A percentile compares a stretch with the other conserved stretches of the same genome.
Evolutionary conservation across 139 green algal genomes (phyloP).

Genomic region (Coelastrella sp.): DNA sequence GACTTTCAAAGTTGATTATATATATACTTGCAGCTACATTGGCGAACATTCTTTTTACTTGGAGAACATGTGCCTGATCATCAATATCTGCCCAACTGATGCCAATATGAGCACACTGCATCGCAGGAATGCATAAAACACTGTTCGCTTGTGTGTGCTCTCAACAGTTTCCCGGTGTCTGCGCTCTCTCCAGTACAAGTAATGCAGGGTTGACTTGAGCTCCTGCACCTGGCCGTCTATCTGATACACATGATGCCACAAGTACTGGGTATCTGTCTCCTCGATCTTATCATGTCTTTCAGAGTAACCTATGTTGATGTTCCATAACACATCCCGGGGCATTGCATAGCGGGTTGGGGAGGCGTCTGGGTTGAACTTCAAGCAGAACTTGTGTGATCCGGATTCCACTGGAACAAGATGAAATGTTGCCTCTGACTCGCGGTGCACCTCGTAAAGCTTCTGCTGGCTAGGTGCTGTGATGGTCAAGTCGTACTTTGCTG

Average conservation of each 20-base stretch:
- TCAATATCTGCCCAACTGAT: slow-evolving; percentile 55
- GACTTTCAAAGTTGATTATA: too few species aligned
- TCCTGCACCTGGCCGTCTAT: slow-evolving; percentile 66
- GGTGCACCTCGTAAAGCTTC: slow-evolving; percentile 51
- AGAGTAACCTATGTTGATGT: slow-evolving; percentile 62
- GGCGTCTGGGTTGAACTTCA: slow-evolving; percentile 49
- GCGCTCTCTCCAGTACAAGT: slow-evolving; percentile 72
- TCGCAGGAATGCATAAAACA: slow-evolving; percentile 59
- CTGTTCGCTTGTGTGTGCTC: slow-evolving; percentile 59
- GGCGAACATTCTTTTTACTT: neutral
- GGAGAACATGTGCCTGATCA: slow-evolving; percentile 57
- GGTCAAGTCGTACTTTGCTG: slow-evolving; percentile 55
- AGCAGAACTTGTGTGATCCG: slow-evolving; percentile 66
- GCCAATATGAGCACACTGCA: slow-evolving; percentile 46
- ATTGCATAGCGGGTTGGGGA: slow-evolving; percentile 12
- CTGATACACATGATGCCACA: slow-evolving; percentile 66
- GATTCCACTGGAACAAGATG: slow-evolving; percentile 68
- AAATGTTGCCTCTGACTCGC: slow-evolving; percentile 58
- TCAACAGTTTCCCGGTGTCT: slow-evolving; percentile 67
- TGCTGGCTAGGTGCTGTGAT: slow-evolving; percentile 49
- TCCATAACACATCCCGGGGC: slow-evolving; percentile 59
- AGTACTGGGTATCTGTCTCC: slow-evolving; percentile 64
- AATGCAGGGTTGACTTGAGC: slow-evolving; percentile 60
- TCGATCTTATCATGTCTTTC: slow-evolving; percentile 57
- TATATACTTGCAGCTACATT: neutral